phyloP scores from a whole-genome alignment of 2,329 filamentous ascomycete genomes.

The Calycina marina region DNA sequence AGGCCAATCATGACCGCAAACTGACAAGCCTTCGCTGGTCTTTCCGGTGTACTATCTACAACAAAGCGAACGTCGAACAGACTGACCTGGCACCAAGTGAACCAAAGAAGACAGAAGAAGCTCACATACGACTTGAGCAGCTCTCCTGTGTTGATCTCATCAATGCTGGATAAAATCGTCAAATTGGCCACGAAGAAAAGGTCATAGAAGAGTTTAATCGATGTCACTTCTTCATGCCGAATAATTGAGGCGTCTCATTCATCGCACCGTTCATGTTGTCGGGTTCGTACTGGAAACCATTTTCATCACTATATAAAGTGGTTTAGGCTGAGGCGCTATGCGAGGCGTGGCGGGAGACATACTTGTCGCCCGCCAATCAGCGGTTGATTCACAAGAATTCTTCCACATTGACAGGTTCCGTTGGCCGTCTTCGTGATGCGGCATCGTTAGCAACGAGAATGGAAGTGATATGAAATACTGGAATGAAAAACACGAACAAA shows the following conservation, averaged over 20 bases:
- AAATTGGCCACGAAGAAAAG: slow-evolving; percentile 46
- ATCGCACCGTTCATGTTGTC: no score
- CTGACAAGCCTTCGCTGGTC: slow-evolving; percentile 36
- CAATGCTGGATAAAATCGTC: slow-evolving; percentile 38
- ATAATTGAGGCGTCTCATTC: slow-evolving; percentile 7
- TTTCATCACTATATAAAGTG: no score
- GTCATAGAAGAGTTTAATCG: slow-evolving; percentile 36
- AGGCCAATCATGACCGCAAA: slow-evolving; percentile 35
- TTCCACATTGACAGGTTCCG: no score
- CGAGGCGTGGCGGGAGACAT: no score
- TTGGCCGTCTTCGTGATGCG: no score
- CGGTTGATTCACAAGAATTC: no score
- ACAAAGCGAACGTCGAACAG: slow-evolving; percentile 44
- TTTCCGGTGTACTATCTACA: slow-evolving; percentile 38
- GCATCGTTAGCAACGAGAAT: no score
- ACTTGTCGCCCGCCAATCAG: no score
- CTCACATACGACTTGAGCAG: slow-evolving; percentile 36
- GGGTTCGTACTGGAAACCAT: no score
- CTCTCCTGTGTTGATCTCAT: slow-evolving; percentile 35
- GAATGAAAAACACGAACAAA: no score
- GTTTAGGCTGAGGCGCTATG: no score
- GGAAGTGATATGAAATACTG: no score
- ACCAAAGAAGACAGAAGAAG: slow-evolving; percentile 35
- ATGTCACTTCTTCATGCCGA: slow-evolving; percentile 12
- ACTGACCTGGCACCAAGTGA: slow-evolving; percentile 43